Evolutionary conservation across 768 basidiomycete genomes (phyloP), one percentile per base, ranked within the genome.

Genomic region (Lentinula guzmanii): DNA sequence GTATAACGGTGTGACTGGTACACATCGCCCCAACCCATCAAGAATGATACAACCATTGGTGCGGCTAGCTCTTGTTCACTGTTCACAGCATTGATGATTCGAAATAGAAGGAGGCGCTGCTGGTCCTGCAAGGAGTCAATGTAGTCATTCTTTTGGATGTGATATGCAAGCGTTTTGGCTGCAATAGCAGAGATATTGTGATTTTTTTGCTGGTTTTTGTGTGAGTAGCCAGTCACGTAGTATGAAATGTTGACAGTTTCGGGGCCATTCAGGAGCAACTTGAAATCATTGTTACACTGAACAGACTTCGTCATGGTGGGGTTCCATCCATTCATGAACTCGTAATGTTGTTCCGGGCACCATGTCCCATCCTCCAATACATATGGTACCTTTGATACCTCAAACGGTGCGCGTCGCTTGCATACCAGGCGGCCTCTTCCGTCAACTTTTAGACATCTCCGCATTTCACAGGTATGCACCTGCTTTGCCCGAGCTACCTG

Each of bases 21-120:
- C 0, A 33, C 39, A 54, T 82, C 76, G 0, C 75, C 77, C 76
- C 75, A 79, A 2, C 75, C 76, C 78, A 80, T 79, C 0, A 82
- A 64, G 50, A 79, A 79, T 0, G 69, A 69, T 0, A 78, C 70
- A 0, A 80, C 74, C 71, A 76, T 72, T 1, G 75, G 75, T 0
- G 65, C 77, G 0, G 71, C 62, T 0, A 77, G 43, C 46, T 81
- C 79, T 59, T 78, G 77, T 52, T 51, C 48, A 8, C 48, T 51
- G 11, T 51, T 51, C 1, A 51, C 48, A 28, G 48, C 48, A 64
- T 79, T 61, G 1, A 71, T 63, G 0, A 76, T 45, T 0, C 70
- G 64, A 41, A 75, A 76, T 0, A 80, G 35, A 0, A 80, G 61
- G 39, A 75, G 75, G 0, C 66, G 54, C 5, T 77, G 71, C 1